These are phyloP conservation scores for Rauvolfia tetraphylla DNA, from an alignment of 257 asterid species.

Conservation along the genomic window DNA sequence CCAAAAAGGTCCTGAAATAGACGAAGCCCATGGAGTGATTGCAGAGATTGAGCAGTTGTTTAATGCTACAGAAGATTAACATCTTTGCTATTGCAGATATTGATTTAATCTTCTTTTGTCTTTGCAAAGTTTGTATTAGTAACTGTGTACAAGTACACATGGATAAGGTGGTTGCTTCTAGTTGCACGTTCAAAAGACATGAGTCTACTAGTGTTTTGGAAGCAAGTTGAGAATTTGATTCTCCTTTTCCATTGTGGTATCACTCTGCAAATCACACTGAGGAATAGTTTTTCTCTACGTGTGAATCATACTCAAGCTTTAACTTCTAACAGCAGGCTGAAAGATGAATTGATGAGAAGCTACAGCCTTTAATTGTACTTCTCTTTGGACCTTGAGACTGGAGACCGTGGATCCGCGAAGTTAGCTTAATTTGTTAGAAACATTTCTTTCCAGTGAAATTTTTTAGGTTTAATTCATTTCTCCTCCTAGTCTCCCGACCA, in stretches of 20 bases:
- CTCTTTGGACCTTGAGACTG: too few relatives aligned
- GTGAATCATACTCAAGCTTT: too few relatives aligned
- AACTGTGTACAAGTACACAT: background rate
- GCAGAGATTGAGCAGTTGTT: constrained; percentile 56
- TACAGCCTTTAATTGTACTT: too few relatives aligned
- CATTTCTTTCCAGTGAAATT: too few relatives aligned
- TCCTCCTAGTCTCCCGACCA: too few relatives aligned
- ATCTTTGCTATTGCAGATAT: background rate
- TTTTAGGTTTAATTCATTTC: too few relatives aligned
- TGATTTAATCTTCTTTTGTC: background rate
- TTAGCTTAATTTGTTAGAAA: too few relatives aligned
- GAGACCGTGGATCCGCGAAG: too few relatives aligned
- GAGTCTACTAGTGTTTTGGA: background rate
- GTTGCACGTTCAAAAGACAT: background rate
- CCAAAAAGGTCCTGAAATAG: constrained; percentile 57
- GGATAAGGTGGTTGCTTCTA: background rate
- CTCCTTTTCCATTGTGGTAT: background rate
- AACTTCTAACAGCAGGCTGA: too few relatives aligned
- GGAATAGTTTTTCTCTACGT: too few relatives aligned
- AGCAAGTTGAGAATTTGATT: background rate
- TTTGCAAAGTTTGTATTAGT: background rate
- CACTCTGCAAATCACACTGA: too few relatives aligned
- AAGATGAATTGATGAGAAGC: too few relatives aligned
- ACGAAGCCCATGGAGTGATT: constrained; percentile 62
- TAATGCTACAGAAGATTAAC: constrained; percentile 40